Evolutionary conservation across 345 rosid species (phyloP).

Genomic region (Rhodamnia argentea): DNA sequence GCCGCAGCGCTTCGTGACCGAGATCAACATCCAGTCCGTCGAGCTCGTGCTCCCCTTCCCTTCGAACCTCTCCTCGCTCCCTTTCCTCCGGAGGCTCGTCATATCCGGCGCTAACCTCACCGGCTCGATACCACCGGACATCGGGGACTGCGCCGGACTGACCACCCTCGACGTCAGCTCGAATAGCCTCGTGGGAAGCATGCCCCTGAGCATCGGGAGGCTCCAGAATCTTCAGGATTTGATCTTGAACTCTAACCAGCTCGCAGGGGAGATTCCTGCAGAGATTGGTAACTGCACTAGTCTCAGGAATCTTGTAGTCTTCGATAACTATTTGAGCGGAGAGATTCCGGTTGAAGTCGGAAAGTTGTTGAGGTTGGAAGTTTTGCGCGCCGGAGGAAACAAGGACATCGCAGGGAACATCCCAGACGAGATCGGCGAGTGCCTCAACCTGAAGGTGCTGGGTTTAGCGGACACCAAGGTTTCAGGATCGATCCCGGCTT

Average conservation of each 20-base stretch:
- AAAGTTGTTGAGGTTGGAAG: slow-evolving; percentile 35
- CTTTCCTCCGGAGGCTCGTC: slow-evolving; percentile 38
- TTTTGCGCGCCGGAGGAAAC: slow-evolving; percentile 74
- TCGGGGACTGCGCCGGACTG: slow-evolving; percentile 36
- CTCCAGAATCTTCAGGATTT: slow-evolving; percentile 55
- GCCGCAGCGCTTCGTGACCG: slow-evolving; percentile 30
- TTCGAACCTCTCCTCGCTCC: slow-evolving; percentile 37
- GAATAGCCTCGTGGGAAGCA: slow-evolving; percentile 55
- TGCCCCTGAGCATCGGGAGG: slow-evolving; percentile 67
- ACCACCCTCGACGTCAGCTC: slow-evolving; percentile 47
- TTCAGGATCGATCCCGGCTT: slow-evolving; percentile 56
- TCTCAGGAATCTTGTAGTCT: slow-evolving; percentile 49
- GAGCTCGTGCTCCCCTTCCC: slow-evolving; percentile 53
- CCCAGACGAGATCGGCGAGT: slow-evolving; percentile 65
- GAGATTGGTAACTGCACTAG: slow-evolving; percentile 53
- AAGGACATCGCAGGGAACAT: slow-evolving; percentile 59
- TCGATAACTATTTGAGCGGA: slow-evolving; percentile 57
- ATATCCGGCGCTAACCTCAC: slow-evolving; percentile 59
- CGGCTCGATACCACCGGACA: slow-evolving; percentile 42
- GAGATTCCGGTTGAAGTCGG: slow-evolving; percentile 52
- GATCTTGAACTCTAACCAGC: slow-evolving; percentile 55
- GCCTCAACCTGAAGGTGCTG: slow-evolving; percentile 40
- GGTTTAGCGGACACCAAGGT: slow-evolving; percentile 77
- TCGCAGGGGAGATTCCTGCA: slow-evolving; percentile 55
- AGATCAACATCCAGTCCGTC: slow-evolving; percentile 45